Conservation (phyloP, 2,329 filamentous ascomycete genomes). For the Zalaria sp. region DNA sequence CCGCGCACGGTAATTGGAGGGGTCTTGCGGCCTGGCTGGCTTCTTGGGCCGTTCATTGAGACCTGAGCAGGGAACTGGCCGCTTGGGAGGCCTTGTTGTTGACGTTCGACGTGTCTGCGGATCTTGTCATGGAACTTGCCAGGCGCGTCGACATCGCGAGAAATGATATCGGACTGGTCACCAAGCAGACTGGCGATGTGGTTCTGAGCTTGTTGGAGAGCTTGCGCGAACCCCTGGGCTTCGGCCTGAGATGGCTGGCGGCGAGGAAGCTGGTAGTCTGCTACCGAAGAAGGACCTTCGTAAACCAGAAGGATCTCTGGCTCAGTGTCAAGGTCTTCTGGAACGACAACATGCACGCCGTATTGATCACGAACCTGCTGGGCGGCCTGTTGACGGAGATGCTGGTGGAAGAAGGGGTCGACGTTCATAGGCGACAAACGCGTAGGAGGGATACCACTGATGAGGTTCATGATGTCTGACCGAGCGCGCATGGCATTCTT, state of each 20-base stretch:
- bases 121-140: conserved; percentile 52
- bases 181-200: conserved; percentile 39
- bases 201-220: conserved; percentile 44
- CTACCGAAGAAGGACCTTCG: conserved; percentile 45
- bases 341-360: conserved; percentile 61
- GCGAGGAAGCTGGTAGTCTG: conserved; percentile 40
- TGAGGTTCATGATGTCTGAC: conserved; percentile 59
- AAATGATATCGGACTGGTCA: conserved; percentile 40
- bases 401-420: conserved; percentile 67
- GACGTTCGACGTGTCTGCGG: conserved; percentile 41
- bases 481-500: conserved; percentile 70
- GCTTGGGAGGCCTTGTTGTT: conserved; percentile 35
- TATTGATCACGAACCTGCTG: conserved; percentile 51
- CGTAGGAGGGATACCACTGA: conserved; percentile 59
- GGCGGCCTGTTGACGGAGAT: conserved; percentile 51
- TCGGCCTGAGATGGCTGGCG: conserved; percentile 42
- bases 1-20: conserved; percentile 57
- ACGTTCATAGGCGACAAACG: conserved; percentile 54
- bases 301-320: conserved; percentile 59
- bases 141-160: conserved; percentile 39
- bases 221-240: conserved; percentile 40
- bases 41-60: conserved; percentile 30
- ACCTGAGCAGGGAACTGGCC: conserved; percentile 44
- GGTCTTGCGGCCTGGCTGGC: conserved; percentile 34
- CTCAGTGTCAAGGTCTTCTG: conserved; percentile 44